Base-by-base conservation (phyloP, 768 basidiomycete species). In the Russula olivacea region DNA sequence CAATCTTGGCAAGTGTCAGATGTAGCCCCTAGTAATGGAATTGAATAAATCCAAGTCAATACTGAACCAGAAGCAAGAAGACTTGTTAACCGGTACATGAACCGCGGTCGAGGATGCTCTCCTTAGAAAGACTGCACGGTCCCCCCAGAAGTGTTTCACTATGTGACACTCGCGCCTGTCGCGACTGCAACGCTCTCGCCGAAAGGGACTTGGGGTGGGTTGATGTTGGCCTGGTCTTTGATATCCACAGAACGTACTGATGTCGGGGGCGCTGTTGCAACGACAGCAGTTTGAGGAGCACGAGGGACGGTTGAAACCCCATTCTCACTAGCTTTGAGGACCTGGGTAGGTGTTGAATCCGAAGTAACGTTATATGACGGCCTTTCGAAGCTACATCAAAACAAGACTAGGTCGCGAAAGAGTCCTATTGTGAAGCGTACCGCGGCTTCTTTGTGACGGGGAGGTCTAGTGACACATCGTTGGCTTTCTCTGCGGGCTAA, bases 141-240 rank as follows among this genome's bases (percentile, higher is more conserved):
- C 53, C 40, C 25, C 52, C 23, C 38, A 45, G 52, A 57, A 52
- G 43, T 38, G n/a, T 23, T 55, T 38, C 45, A 64, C 69, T 73
- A 74, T 71, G 68, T 65, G 23, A 58, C 65, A 47, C 68, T 68
- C 11, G 76, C 79, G 55, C 77, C 76, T 58, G 84, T 77, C 54
- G 80, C 76, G 62, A 87, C 77, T 48, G 81, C 76, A 52, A 82
- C 78, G 68, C 81, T 85, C 71, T 89, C 87, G 65, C 79, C 80
- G 66, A 84, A 82, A 19, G 85, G 78, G 59, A 85, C 71, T 71
- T 84, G 51, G 6, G 59, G 80, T 43, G 83, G 75, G 72, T 83
- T 86, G 74, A 84, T 74, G 61, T 79, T 77, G 47, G 75, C 64
- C n/a, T 72, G 72, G 51, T 83, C 79, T 68, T 80, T 79, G 52